Percentiles rank a stretch among this genome's conserved stretches.
Conservation (phyloP, 176 grass and related monocot species). For the Zea mays region DNA sequence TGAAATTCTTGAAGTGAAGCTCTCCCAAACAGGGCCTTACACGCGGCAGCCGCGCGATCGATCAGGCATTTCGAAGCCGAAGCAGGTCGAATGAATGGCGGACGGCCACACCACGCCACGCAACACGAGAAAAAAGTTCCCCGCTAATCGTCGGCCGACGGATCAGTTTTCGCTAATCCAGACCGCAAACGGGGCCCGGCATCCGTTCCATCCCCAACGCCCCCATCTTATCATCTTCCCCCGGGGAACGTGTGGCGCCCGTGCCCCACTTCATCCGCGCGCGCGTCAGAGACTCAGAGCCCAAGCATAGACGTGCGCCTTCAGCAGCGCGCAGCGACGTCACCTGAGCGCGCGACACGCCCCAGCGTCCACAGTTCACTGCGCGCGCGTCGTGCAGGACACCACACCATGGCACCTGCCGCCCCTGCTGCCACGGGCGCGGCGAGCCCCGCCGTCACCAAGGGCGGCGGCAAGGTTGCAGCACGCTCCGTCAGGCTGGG, state of each 20-base stretch:
- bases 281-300: not conserved
- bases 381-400: not conserved
- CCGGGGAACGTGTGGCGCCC: constrained; percentile 45
- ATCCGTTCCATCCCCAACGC: no score
- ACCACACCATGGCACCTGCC: constrained; percentile 44
- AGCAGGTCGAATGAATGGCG: not conserved
- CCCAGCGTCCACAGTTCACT: not conserved
- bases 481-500: constrained; percentile 47
- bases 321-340: not conserved
- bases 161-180: not conserved
- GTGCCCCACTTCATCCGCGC: constrained; percentile 31
- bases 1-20: no score
- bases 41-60: not conserved
- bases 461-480: constrained; percentile 40
- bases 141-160: not conserved
- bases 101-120: not conserved
- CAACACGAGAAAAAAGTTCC: not conserved
- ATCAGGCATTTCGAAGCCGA: no score
- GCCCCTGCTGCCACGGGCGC: constrained; percentile 39
- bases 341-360: no score
- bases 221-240: constrained; percentile 59
- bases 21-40: no score
- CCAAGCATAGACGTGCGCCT: no score
- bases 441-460: not conserved
- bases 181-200: not conserved